A percentile compares a stretch with the other conserved stretches of the same genome.
phyloP scores from a whole-genome alignment of 345 rosid genomes.

The Pugionium dolabratum region DNA sequence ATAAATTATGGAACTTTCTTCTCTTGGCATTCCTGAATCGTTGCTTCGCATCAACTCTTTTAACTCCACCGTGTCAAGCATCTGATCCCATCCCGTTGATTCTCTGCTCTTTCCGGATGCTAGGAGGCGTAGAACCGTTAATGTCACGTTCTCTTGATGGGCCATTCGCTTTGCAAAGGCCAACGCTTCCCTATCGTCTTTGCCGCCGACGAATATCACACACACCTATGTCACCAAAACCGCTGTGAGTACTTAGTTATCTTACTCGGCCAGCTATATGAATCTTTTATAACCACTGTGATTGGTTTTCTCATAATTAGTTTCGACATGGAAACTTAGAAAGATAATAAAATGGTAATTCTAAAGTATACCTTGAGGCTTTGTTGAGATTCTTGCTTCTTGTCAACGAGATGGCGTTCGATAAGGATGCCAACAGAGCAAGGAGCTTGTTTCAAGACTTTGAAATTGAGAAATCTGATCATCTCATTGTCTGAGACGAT shows the following conservation, averaged over 20 bases:
- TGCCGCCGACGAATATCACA: constrained; percentile 56
- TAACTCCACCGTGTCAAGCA: constrained; percentile 39
- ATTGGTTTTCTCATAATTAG: background rate
- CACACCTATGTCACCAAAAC: constrained; percentile 12
- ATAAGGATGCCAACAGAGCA: constrained; percentile 63
- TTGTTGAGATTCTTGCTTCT: constrained; percentile 16
- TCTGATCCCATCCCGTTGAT: constrained; percentile 40
- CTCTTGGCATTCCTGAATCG: constrained; percentile 2
- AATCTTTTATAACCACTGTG: too few relatives aligned
- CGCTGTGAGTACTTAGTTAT: background rate
- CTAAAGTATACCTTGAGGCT: constrained; percentile 23
- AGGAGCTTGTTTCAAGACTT: constrained; percentile 58
- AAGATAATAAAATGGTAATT: background rate
- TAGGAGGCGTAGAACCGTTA: constrained; percentile 41
- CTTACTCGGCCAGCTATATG: too few relatives aligned
- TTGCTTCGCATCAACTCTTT: constrained; percentile 37
- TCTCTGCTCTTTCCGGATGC: constrained; percentile 7
- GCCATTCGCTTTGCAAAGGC: constrained; percentile 51
- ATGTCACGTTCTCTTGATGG: constrained; percentile 17
- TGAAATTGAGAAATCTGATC: constrained; percentile 42
- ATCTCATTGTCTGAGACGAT: constrained; percentile 38
- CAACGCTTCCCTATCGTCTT: constrained; percentile 60
- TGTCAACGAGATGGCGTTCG: constrained; percentile 24
- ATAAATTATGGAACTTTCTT: constrained; percentile 28
- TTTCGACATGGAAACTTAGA: background rate